Evolutionary conservation across 169 alveolate genomes (phyloP).

Genomic region (Plasmodium yoelii): DNA sequence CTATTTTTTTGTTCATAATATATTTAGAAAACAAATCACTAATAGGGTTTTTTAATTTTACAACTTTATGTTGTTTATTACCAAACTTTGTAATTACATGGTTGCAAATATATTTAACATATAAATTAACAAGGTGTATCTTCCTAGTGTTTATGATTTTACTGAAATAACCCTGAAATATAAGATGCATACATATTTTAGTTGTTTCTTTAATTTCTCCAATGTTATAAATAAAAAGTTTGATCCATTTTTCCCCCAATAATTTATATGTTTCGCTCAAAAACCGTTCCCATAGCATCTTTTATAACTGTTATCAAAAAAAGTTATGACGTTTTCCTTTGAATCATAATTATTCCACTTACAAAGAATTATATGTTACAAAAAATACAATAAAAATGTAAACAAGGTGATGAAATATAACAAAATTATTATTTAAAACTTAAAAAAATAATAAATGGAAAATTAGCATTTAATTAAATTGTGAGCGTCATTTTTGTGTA

Average conservation of each 20-base stretch:
- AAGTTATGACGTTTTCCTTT: conserved; percentile 5
- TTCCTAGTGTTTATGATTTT: conserved; percentile 21
- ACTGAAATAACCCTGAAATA: conserved; percentile 13
- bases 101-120: conserved; percentile 36
- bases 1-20: conserved; percentile 19
- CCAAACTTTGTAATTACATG: conserved; percentile 20
- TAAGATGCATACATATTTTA: conserved; percentile 23
- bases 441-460: neutral
- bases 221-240: conserved; percentile 5
- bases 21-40: conserved; percentile 34
- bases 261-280: conserved; percentile 22
- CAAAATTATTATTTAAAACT: conserved; percentile 39
- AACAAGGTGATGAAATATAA: conserved; percentile 25
- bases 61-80: conserved; percentile 22
- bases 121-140: conserved; percentile 24
- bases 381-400: conserved; percentile 4
- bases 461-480: conserved; percentile 10
- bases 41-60: conserved; percentile 11
- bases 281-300: conserved; percentile 56
- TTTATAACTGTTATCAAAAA: conserved; percentile 22
- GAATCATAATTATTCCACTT: conserved; percentile 42
- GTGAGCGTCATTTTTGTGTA: conserved; percentile 7
- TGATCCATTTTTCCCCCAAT: conserved; percentile 33
- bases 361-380: conserved; percentile 22
- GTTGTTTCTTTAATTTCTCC: conserved; percentile 15